A percentile compares a stretch with the other conserved stretches of the same genome.
Evolutionary conservation across 2,329 filamentous ascomycete genomes (phyloP).

Genomic region (Stagonosporopsis vannaccii): DNA sequence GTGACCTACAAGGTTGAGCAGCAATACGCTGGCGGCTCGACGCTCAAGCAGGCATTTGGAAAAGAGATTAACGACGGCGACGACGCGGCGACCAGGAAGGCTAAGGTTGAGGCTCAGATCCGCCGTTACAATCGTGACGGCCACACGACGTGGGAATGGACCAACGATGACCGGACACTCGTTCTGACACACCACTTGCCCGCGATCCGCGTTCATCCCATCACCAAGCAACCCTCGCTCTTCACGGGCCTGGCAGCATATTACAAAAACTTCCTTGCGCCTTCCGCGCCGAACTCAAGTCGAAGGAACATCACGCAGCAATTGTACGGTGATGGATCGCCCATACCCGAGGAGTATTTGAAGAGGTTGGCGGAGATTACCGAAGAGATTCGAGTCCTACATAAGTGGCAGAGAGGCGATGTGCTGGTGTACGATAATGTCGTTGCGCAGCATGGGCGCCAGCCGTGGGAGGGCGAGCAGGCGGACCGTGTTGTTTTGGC

Average conservation of each 20-base stretch:
- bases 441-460: not conserved
- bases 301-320: not conserved
- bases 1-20: not conserved
- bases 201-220: not conserved
- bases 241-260: not conserved
- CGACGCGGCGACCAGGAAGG: not conserved
- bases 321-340: not conserved
- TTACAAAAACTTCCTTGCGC: not conserved
- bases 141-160: not conserved
- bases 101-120: not conserved
- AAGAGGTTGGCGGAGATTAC: not conserved
- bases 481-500: not conserved
- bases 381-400: not conserved
- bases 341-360: not conserved
- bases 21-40: not conserved
- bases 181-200: not conserved
- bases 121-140: not conserved
- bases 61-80: not conserved
- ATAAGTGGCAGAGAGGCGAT: conserved; percentile 1
- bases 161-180: not conserved
- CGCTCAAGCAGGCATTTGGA: not conserved
- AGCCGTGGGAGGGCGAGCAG: not conserved
- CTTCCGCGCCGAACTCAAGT: not conserved
- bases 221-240: not conserved
- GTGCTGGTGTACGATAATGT: not conserved